Evolutionary conservation across 768 basidiomycete species (phyloP), one percentile per base, ranked within the genome.

Genomic region (Tulasnella sp.): DNA sequence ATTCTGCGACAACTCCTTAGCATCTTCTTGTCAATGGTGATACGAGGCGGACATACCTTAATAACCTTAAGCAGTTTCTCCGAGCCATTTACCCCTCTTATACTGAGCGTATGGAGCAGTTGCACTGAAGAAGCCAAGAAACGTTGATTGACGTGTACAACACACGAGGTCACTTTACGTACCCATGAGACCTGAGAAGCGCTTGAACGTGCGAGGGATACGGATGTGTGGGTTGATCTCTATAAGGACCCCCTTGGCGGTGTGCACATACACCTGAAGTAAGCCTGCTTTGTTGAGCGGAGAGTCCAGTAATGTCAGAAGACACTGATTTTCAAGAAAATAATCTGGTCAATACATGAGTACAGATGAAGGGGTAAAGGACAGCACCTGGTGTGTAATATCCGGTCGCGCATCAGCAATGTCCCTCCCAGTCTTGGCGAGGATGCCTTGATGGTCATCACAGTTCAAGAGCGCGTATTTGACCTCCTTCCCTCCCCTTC

Each of bases 111-210:
- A 73, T 99, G 95, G 9, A 99, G 80, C 7, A 99, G 79, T 85
- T 98, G 96, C 11, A 98, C 95, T 96, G 67, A 1, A 34, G 13
- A n/a, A 3, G 42, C 17, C 42, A 27, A 34, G 29, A 30, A 7
- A 11, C 5, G 7, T 23, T 5, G 47, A 15, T 38, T 38, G 24
- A 24, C 44, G n/a, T 29, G 42, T 11, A 3, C 19, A 19, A 1
- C 0, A 43, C 2, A 59, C 7, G 11, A 2, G 11, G 23, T 29
- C 19, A 30, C 17, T 27, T 17, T 17, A 43, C 58, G 41, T 68
- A 95, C 93, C 94, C 96, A 99, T 99, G 64, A 99, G 76, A 21
- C 96, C 96, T 60, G 90, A 92, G 73, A 99, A 99, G 9, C 96
- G 83, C 74, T 99, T 99, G 74, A 99, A 98, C 11, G 96, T 99